Percentiles rank a stretch among this genome's conserved stretches.
phyloP scores from a whole-genome alignment of 345 rosid genomes.

The Gossypium anomalum region DNA sequence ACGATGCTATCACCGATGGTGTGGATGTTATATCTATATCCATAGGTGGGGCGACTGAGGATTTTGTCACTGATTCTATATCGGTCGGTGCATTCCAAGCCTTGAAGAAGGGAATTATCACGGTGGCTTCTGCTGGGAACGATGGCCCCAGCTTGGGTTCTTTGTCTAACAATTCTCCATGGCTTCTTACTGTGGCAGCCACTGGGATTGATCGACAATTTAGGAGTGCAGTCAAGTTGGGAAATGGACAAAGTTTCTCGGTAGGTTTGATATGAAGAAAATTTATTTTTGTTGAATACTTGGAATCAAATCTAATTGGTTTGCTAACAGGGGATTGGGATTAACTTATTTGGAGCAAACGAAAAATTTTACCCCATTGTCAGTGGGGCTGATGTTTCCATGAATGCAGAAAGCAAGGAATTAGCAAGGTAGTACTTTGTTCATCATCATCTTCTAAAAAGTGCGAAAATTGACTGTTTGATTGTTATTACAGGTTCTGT shows the following conservation, averaged over 20 bases:
- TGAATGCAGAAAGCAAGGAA: conserved; percentile 24
- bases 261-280: conserved; percentile 31
- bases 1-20: conserved; percentile 73
- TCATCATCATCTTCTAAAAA: not conserved
- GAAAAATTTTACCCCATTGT: conserved; percentile 61
- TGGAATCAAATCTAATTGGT: not conserved
- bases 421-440: conserved; percentile 40
- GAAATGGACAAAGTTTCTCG: conserved; percentile 48
- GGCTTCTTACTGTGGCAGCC: conserved; percentile 87
- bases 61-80: conserved; percentile 47
- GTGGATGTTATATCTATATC: conserved; percentile 79
- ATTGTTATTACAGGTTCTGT: conserved; percentile 44
- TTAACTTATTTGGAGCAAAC: conserved; percentile 51
- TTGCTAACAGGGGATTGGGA: conserved; percentile 56
- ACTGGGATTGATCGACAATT: conserved; percentile 73
- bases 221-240: conserved; percentile 55
- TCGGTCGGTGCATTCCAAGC: conserved; percentile 84
- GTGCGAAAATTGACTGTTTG: not conserved
- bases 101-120: conserved; percentile 67
- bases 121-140: conserved; percentile 79
- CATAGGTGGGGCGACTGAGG: conserved; percentile 43
- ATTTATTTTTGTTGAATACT: not conserved
- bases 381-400: conserved; percentile 62
- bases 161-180: conserved; percentile 74
- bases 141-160: conserved; percentile 50